phyloP scores from a whole-genome alignment of 1,139 yeast species.

The Suhomyces ambrosiae region DNA sequence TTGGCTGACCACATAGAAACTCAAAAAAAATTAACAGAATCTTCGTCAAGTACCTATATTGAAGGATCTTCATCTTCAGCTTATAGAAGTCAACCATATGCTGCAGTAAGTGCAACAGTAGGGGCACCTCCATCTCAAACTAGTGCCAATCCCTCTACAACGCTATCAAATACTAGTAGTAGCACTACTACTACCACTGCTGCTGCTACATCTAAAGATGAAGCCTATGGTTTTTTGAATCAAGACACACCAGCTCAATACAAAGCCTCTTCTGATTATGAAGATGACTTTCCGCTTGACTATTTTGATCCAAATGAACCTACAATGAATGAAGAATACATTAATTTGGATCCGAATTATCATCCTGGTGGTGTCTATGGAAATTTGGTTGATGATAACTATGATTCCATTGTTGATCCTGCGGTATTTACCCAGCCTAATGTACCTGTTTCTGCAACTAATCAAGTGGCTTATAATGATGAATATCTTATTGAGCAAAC shows the following conservation, averaged over 20 bases:
- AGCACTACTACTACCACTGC: no score
- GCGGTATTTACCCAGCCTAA: constrained; percentile 22
- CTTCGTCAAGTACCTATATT: constrained; percentile 7
- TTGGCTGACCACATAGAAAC: constrained; percentile 47
- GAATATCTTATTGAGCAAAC: constrained; percentile 54
- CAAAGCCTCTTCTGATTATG: constrained; percentile 32
- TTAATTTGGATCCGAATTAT: constrained; percentile 36
- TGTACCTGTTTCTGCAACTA: constrained; percentile 12
- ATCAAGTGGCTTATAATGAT: constrained; percentile 42
- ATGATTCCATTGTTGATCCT: constrained; percentile 34
- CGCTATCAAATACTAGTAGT: constrained; percentile 1
- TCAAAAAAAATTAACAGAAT: constrained; percentile 25
- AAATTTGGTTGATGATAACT: constrained; percentile 26
- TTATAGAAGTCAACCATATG: constrained; percentile 4
- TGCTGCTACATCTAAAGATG: no score
- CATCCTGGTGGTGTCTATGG: constrained; percentile 23
- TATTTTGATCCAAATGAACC: constrained; percentile 44
- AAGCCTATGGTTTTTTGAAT: constrained; percentile 23
- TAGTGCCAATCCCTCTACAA: neutral
- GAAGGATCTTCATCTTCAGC: constrained; percentile 1
- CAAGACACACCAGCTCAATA: constrained; percentile 32
- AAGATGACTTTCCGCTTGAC: constrained; percentile 71
- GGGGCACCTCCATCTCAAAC: neutral
- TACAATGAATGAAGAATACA: constrained; percentile 29
- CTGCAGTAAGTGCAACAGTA: neutral